These are phyloP conservation scores for Nakazawaea anatomiae DNA, from an alignment of 805 yeast genomes.

Conservation along the genomic window DNA sequence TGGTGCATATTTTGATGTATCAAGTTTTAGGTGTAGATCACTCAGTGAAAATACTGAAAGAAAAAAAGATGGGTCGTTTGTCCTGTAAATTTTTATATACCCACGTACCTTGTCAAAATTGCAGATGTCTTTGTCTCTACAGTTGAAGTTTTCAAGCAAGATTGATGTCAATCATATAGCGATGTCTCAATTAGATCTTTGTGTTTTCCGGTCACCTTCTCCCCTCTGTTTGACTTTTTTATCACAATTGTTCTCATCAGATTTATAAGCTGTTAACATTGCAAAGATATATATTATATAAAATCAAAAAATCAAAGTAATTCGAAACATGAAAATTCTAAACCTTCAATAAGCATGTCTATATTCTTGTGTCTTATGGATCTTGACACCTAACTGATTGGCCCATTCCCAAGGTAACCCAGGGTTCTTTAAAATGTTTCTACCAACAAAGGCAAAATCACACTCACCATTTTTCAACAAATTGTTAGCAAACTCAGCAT, in stretches of 20 bases:
- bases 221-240: too few species aligned
- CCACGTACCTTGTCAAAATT: too few species aligned
- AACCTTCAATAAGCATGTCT: neutral
- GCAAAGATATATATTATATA: neutral
- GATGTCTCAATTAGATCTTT: too few species aligned
- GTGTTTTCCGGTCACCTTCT: too few species aligned
- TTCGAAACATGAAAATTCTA: neutral
- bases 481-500: conserved; percentile 30
- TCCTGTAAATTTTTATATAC: neutral
- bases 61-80: neutral
- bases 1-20: conserved; percentile 1
- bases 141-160: too few species aligned
- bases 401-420: conserved; percentile 48
- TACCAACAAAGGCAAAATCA: conserved; percentile 44
- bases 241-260: too few species aligned
- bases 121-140: too few species aligned
- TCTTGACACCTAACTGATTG: conserved; percentile 35
- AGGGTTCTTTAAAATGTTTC: conserved; percentile 41
- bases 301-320: neutral
- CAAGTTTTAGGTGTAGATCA: too few species aligned
- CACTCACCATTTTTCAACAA: conserved; percentile 35
- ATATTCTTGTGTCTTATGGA: conserved; percentile 31
- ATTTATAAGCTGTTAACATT: too few species aligned
- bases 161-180: too few species aligned
- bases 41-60: too few species aligned